Evolutionary conservation across 441 rosid species (phyloP), one percentile per base, ranked within the genome.

Genomic region (Croton setiger): DNA sequence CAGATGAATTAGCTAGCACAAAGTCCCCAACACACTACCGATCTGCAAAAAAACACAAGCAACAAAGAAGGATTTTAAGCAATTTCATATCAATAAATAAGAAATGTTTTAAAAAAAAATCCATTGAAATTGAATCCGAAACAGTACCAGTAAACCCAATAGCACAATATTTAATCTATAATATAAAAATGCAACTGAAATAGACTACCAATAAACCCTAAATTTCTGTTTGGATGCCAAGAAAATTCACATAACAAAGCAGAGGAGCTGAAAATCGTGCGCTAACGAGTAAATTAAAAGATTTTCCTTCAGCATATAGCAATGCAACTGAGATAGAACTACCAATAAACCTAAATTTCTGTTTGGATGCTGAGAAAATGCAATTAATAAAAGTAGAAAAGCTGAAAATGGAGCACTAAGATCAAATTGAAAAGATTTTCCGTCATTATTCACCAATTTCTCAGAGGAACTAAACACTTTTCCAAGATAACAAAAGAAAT

Each of bases 181-280:
- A 12, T 3, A 11, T 47, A 53, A 21, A 35, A 55, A 23, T 18
- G 47, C 7, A 27, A 11, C 27, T n/a, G 39, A 39, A 7, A 21
- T 18, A 60, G 14, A 12, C 9, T 49, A 61, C 14, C 43, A 52
- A 12, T 56, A 44, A 67, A 57, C 63, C 71, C 71, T 21, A 49
- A 39, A 60, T 6, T 39, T 18, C n/a, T 4, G 37, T 36, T 14
- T 13, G 39, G 23, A 39, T 9, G 3, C 49, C 1, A 7, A 18
- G 47, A 36, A 23, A 54, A 39, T 39, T 31, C 36, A 66, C 37
- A 21, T 5, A 41, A 54, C 2, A 15, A 21, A 48, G 31, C 11
- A 39, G 48, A 18, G 18, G 7, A 36, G 11, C 10, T n/a, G 31
- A 51, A 36, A 18, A 52, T 52, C 55, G 27, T 2, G 23, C 7